Base-by-base conservation (phyloP, 2,329 filamentous ascomycete species). In the Paecilomyces formosus region DNA sequence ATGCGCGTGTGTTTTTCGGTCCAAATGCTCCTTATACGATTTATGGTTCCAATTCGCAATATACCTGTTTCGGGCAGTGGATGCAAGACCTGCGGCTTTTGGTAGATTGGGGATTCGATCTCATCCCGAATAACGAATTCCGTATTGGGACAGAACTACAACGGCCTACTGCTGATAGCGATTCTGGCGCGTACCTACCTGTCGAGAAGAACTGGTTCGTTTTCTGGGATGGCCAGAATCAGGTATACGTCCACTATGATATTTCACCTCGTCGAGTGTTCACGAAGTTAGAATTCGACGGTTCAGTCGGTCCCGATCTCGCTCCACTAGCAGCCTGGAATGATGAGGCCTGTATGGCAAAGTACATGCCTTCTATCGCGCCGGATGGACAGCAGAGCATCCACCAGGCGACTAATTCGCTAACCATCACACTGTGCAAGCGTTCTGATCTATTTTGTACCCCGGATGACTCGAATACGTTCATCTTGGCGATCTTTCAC, bases 181-280 rank as follows among this genome's bases (percentile, higher is more conserved):
- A 12, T 31, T n/a, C 15, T 18, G 59, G 63, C 1, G 77, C 80
- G 0, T 80, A 72, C 63, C 65, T 66, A 2, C 35, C 63, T 0
- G 64, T 85, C 26, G 83, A 87, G 70, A 86, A 86, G 77, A 86
- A 87, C 64, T 87, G 78, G 75, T 86, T 86, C 62, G 60, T 82
- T 2, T 86, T 86, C 71, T 86, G 83, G 83, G 82, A 85, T 61
- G 58, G 60, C 0, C 58, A 72, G 0, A 77, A 75, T 4, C 66
- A 74, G 21, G 69, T 77, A 55, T 83, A 83, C 65, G 73, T 76
- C 1, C 83, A 86, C 65, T 78, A 84, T 66, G 82, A 85, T 61
- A 65, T 84, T 1, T 63, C 66, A 0, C 83, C 82, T 0, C 71
- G 71, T 18, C 79, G 84, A 0, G 72, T 72, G 0, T 85, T 84